Conservation (phyloP, 2,329 filamentous ascomycete genomes). For the Penicillium sp. region DNA sequence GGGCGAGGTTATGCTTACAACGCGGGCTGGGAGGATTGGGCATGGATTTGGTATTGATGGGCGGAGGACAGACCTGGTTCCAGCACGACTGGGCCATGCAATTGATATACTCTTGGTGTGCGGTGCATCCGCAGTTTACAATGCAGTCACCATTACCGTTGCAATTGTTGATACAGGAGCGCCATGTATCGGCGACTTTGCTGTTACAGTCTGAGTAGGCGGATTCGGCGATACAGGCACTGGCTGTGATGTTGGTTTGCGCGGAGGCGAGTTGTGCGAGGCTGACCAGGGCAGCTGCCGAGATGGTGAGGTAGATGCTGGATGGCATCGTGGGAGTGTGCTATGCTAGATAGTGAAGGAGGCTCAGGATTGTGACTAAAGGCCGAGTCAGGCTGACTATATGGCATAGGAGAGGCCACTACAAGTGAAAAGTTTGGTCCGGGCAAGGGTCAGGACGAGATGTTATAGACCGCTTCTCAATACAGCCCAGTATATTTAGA, state of each 20-base stretch:
- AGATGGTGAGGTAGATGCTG: slow-evolving; percentile 13
- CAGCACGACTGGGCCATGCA: slow-evolving; percentile 43
- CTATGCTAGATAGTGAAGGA: neutral
- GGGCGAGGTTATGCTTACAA: too few relatives aligned
- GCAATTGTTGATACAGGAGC: slow-evolving; percentile 21
- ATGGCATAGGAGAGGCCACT: neutral
- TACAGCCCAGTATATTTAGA: neutral
- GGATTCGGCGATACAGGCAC: slow-evolving; percentile 20
- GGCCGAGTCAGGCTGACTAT: neutral
- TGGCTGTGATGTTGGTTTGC: slow-evolving; percentile 28
- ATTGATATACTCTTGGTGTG: slow-evolving; percentile 34
- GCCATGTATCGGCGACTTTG: slow-evolving; percentile 22
- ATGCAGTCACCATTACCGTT: slow-evolving; percentile 24
- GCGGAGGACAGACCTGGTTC: slow-evolving; percentile 34
- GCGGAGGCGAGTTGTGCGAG: slow-evolving; percentile 17
- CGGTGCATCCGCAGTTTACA: slow-evolving; percentile 25
- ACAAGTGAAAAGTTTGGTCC: too few relatives aligned
- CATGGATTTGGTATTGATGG: neutral
- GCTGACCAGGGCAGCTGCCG: slow-evolving; percentile 13
- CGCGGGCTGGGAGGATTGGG: too few relatives aligned
- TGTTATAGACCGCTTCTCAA: neutral
- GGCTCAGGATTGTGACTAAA: neutral
- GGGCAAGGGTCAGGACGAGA: neutral
- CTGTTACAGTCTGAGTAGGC: slow-evolving; percentile 23
- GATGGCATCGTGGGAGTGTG: slow-evolving; percentile 15